Evolutionary conservation across 73 alveolate species (phyloP).

Genomic region (Tetrahymena borealis): DNA sequence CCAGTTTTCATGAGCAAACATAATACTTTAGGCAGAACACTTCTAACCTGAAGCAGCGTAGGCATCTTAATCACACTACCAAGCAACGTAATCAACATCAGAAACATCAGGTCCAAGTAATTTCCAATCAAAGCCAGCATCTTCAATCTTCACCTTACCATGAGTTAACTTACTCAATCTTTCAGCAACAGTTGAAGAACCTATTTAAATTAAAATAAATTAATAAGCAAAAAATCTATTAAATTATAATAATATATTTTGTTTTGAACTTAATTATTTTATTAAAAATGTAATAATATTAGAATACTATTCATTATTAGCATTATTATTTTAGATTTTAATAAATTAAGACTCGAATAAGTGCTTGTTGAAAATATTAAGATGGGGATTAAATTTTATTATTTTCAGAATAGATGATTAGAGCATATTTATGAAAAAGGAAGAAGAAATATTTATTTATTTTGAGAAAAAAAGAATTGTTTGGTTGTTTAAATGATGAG

Average conservation of each 20-base stretch:
- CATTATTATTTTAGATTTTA: too few species aligned
- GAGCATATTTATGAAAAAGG: too few species aligned
- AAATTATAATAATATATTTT: background rate
- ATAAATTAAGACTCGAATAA: too few species aligned
- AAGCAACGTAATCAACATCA: conserved; percentile 63
- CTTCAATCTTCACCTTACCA: conserved; percentile 77
- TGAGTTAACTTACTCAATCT: conserved; percentile 27
- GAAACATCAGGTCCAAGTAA: conserved; percentile 80
- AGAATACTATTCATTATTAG: too few species aligned
- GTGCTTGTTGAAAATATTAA: too few species aligned
- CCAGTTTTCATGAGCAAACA: conserved; percentile 71
- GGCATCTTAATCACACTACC: conserved; percentile 76
- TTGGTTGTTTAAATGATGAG: too few species aligned
- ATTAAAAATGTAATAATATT: too few species aligned
- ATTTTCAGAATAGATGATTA: too few species aligned
- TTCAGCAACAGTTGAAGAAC: conserved; percentile 68
- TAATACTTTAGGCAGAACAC: conserved; percentile 71
- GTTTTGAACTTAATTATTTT: background rate
- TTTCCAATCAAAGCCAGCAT: conserved; percentile 87
- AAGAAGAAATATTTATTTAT: too few species aligned
- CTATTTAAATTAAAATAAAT: background rate
- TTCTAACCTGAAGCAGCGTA: conserved; percentile 71
- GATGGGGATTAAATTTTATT: too few species aligned
- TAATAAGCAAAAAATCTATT: background rate
- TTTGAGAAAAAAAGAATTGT: too few species aligned